Base-by-base conservation (phyloP, 768 basidiomycete genomes). In the Phylloporus arenicola region DNA sequence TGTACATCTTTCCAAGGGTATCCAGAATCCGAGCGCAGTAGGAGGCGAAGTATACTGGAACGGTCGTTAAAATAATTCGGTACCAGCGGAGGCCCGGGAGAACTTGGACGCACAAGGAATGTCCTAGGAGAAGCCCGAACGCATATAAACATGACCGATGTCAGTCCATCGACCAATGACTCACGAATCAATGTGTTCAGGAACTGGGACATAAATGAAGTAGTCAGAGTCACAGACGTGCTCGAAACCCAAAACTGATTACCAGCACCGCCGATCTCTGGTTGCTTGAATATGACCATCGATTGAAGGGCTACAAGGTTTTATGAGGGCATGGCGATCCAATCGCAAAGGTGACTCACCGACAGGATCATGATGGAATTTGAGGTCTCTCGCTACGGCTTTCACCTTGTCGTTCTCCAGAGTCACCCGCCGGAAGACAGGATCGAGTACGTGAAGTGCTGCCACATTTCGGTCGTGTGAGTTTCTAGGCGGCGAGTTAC, bases 201-300 rank as follows among this genome's bases (percentile, higher is more conserved):
- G 84, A 7, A 98, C 96, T 90, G 45, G 5, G 14, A 34, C 47
- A 30, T 22, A 27, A 47, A 35, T 14, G 25, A 29, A 34, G 38
- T 6, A 29, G 30, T 45, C 13, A 52, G 40, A 13, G 16, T 42
- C 19, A 9, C 20, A 12, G 31, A 41, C 40, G 17, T 40, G 20
- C 17, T 24, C 17, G 19, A 45, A 35, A 47, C 48, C 20, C 30
- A 19, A 39, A 27, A 13, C 16, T 17, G 56, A 71, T 56, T 50
- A 92, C 92, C 92, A 80, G 88, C 83, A 2, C 92, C 92, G 2
- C 96, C 95, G 22, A 98, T 94, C 48, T 85, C 76, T 5, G 89
- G 83, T 63, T 97, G 93, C 68, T 98, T 98, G 60, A 86, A 92
- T 53, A 98, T 99, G 29, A 95, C 75, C 93, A 96, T 96, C 3